These are phyloP conservation scores for Lipomyces lipofer DNA, from an alignment of 805 yeast genomes.

Conservation along the genomic window DNA sequence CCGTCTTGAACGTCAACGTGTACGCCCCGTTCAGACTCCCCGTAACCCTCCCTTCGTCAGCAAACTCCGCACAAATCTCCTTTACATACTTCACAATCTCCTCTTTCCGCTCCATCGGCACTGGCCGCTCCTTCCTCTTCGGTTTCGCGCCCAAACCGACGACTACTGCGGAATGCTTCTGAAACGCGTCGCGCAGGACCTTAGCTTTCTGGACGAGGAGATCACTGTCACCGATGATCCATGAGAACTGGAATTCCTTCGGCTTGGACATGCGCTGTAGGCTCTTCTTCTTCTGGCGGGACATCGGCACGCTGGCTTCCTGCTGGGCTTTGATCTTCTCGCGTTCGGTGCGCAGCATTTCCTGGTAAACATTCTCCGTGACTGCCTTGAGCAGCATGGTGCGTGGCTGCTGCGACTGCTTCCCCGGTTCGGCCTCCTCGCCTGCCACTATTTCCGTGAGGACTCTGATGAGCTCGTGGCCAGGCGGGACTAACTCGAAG, in stretches of 20 bases:
- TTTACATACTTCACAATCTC: background rate
- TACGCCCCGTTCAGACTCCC: background rate
- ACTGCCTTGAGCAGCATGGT: conserved; percentile 1
- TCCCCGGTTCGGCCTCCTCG: background rate
- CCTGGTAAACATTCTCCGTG: background rate
- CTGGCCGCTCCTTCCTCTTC: background rate
- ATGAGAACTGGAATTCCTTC: conserved; percentile 4
- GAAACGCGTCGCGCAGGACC: background rate
- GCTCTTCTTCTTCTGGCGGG: background rate
- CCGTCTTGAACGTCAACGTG: background rate
- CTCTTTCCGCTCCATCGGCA: background rate
- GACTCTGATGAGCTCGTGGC: background rate
- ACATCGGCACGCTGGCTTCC: background rate
- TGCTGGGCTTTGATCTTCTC: background rate
- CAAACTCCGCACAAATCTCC: background rate
- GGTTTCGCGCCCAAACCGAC: background rate
- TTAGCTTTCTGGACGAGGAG: conserved; percentile 6
- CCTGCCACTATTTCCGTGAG: no score
- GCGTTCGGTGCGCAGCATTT: background rate
- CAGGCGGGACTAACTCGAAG: background rate
- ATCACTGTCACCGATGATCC: conserved; percentile 11
- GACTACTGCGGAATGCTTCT: background rate
- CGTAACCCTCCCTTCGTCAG: background rate
- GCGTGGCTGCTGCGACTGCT: background rate
- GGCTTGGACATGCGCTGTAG: background rate